Percentiles rank a stretch among this genome's conserved stretches.
phyloP scores from a whole-genome alignment of 2,329 filamentous ascomycete species.

The Aspergillus phoenicis region DNA sequence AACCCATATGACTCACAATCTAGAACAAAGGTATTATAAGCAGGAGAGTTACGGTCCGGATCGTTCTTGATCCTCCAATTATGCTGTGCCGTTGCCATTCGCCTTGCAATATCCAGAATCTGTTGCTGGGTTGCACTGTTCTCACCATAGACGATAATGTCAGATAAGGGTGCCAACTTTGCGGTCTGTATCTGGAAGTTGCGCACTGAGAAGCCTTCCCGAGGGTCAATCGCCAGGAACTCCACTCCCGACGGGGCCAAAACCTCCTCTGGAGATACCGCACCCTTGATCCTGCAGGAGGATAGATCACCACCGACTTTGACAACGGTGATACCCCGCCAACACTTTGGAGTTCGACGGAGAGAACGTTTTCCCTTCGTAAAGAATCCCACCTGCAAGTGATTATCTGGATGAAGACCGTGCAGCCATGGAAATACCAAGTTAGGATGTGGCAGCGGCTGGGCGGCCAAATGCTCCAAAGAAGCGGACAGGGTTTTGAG shows the following conservation, averaged over 20 bases:
- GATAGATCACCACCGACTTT: slow-evolving; percentile 83
- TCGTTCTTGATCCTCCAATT: slow-evolving; percentile 71
- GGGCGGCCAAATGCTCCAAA: slow-evolving; percentile 72
- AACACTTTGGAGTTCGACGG: slow-evolving; percentile 71
- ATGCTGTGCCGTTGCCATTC: slow-evolving; percentile 74
- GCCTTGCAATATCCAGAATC: slow-evolving; percentile 64
- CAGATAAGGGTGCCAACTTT: slow-evolving; percentile 83
- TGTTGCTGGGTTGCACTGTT: slow-evolving; percentile 63
- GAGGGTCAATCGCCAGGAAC: slow-evolving; percentile 83
- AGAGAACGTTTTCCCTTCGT: slow-evolving; percentile 72
- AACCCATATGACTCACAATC: slow-evolving; percentile 50
- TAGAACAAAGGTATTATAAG: slow-evolving; percentile 84
- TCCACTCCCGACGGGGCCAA: slow-evolving; percentile 60
- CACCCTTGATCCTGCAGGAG: slow-evolving; percentile 78
- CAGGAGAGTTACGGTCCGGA: slow-evolving; percentile 56
- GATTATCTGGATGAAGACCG: slow-evolving; percentile 84
- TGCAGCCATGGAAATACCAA: slow-evolving; percentile 95
- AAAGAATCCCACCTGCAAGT: slow-evolving; percentile 88
- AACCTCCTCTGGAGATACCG: slow-evolving; percentile 79
- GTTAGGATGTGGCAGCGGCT: slow-evolving; percentile 81
- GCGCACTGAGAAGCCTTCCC: slow-evolving; percentile 88
- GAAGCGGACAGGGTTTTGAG: slow-evolving; percentile 70
- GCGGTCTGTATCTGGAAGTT: slow-evolving; percentile 96
- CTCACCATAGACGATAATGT: slow-evolving; percentile 90
- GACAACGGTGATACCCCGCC: slow-evolving; percentile 80